Evolutionary conservation across 176 grass and related monocot genomes (phyloP).

Genomic region (Aechmea fasciata): DNA sequence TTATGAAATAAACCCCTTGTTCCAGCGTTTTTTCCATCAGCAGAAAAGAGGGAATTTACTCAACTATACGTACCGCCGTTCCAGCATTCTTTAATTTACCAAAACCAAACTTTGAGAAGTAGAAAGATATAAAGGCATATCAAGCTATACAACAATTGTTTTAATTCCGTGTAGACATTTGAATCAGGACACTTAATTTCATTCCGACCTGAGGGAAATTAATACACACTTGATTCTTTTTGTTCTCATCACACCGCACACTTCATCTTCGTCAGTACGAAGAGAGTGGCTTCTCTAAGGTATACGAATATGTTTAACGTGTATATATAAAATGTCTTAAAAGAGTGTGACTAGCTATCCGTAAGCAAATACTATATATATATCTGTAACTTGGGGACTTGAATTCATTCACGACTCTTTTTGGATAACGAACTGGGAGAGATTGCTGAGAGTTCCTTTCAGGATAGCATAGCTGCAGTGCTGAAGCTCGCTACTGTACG

Average conservation of each 20-base stretch:
- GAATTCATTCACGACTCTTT: neutral
- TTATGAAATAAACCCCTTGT: too few species aligned
- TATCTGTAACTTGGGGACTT: neutral
- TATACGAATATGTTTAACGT: neutral
- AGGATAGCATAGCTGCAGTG: neutral
- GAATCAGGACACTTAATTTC: neutral
- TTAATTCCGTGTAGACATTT: neutral
- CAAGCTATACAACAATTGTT: neutral
- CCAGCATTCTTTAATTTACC: too few species aligned
- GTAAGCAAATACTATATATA: neutral
- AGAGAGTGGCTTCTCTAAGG: constrained; percentile 8
- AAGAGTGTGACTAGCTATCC: neutral
- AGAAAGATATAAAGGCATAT: neutral
- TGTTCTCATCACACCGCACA: neutral
- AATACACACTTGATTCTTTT: constrained; percentile 8
- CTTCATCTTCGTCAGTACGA: constrained; percentile 20
- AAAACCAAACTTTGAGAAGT: neutral
- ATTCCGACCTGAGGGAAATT: neutral
- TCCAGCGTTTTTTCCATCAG: too few species aligned
- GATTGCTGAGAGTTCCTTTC: neutral
- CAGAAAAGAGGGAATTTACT: too few species aligned
- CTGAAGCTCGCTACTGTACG: constrained; percentile 21
- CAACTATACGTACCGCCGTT: too few species aligned
- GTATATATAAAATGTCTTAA: neutral
- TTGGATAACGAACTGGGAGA: neutral